Evolutionary conservation across 306 rosid species (phyloP), one percentile per base, ranked within the genome.

Genomic region (Crotalaria pallida): DNA sequence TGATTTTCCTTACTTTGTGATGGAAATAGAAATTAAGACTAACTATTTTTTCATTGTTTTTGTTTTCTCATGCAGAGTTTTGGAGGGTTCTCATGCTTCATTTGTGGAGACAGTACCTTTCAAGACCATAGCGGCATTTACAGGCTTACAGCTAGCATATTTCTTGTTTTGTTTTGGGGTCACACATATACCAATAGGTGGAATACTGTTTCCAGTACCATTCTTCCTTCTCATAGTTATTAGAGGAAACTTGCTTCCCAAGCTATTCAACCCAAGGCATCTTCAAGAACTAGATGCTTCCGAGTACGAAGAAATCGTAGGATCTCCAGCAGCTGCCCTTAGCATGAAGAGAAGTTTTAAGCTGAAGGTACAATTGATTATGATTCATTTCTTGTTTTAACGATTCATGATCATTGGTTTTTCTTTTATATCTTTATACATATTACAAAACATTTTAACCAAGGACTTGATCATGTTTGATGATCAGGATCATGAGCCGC

Each of bases 111-210:
- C 79, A 17, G 91, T 92, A 48, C 98, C 98, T 33, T 88, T 80
- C 89, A 90, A 84, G 84, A 78, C 56, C 86, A 90, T 85, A 19
- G 90, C 92, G 17, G 76, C 65, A 36, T 92, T 92, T 79, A 92
- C 96, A 33, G 55, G 77, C 49, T 67, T 92, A 49, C 98, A 92
- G 74, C 23, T 86, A 6, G 80, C 73, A 41, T 92, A 92, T 82
- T 77, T 92, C 55, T 71, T 82, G 59, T 10, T 88, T 16, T 92
- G 98, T 72, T 90, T 58, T 6, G 98, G 93, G 1, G 79, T 88
- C 68, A 93, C 96, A 51, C 88, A 96, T 96, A 85, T 93, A 73
- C 98, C 98, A 3, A 22, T 88, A 8, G 96, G 93, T 31, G 98
- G 98, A 73, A 86, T 90, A 58, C 77, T 93, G 86, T 93, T 93